Evolutionary conservation across 164 flowering plant genomes (phyloP).

Genomic region (Nymphaea colorata): DNA sequence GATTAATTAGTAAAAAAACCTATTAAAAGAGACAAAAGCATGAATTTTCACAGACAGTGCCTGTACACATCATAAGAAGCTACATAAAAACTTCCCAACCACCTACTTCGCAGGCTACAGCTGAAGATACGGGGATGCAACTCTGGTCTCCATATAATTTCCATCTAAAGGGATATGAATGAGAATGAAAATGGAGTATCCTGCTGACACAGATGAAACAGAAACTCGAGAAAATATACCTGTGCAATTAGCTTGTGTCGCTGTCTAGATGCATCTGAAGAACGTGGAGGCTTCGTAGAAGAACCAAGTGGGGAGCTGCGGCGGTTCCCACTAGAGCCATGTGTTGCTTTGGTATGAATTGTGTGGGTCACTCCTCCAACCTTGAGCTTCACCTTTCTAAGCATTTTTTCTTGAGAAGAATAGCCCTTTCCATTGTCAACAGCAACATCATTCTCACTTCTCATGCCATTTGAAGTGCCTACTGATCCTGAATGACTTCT

Average conservation of each 20-base stretch:
- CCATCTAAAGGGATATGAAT: neutral
- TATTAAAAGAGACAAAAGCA: no score
- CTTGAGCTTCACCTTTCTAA: constrained; percentile 73
- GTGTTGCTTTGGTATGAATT: constrained; percentile 43
- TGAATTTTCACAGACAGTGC: no score
- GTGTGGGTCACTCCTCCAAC: constrained; percentile 74
- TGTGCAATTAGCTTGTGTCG: constrained; percentile 26
- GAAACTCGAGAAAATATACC: constrained; percentile 10
- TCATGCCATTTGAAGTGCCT: constrained; percentile 19
- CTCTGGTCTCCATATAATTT: neutral
- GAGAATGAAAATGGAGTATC: neutral
- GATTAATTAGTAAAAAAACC: no score
- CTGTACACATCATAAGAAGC: no score
- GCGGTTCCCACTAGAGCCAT: constrained; percentile 2
- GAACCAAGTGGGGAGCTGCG: constrained; percentile 16
- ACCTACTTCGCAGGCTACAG: no score
- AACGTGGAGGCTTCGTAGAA: constrained; percentile 24
- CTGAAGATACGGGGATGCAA: no score
- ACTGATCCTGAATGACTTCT: constrained; percentile 10
- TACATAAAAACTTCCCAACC: no score
- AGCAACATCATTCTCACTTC: constrained; percentile 3
- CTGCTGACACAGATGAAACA: neutral
- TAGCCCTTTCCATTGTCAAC: neutral
- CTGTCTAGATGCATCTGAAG: constrained; percentile 23
- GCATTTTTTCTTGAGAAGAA: constrained; percentile 29